Percentiles rank a stretch among this genome's conserved stretches.
phyloP scores from a whole-genome alignment of 176 grass and related monocot species.

The Chrysopogon serrulatus region DNA sequence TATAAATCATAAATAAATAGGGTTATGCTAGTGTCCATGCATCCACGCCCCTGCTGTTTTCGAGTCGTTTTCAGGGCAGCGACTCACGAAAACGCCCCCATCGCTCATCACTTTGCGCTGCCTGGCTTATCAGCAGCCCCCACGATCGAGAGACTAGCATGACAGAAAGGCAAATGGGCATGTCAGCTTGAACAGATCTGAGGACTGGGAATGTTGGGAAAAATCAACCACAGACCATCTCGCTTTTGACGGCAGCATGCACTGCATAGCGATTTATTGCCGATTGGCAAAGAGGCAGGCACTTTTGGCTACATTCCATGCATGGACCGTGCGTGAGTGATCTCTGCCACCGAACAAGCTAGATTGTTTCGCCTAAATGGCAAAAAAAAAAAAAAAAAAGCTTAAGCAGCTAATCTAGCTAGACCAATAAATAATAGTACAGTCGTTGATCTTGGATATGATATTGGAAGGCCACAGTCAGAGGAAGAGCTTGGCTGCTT shows the following conservation, averaged over 20 bases:
- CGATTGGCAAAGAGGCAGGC: neutral
- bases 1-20: no score
- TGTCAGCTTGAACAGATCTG: neutral
- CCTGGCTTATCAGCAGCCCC: neutral
- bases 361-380: neutral
- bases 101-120: neutral
- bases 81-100: neutral
- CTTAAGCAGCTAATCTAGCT: neutral
- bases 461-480: neutral
- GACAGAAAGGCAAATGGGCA: neutral
- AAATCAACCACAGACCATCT: neutral
- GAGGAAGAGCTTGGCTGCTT: neutral
- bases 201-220: neutral
- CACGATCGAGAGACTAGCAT: neutral
- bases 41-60: neutral
- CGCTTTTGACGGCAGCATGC: neutral
- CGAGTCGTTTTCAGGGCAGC: constrained; percentile 3
- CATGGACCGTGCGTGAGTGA: neutral
- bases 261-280: neutral
- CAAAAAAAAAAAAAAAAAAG: no score
- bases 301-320: neutral
- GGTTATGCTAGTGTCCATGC: neutral
- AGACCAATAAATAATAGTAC: neutral
- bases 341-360: neutral
- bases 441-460: neutral